Evolutionary conservation across 2,329 filamentous ascomycete species (phyloP), one percentile per base, ranked within the genome.

Genomic region (Lachnellula arida): DNA sequence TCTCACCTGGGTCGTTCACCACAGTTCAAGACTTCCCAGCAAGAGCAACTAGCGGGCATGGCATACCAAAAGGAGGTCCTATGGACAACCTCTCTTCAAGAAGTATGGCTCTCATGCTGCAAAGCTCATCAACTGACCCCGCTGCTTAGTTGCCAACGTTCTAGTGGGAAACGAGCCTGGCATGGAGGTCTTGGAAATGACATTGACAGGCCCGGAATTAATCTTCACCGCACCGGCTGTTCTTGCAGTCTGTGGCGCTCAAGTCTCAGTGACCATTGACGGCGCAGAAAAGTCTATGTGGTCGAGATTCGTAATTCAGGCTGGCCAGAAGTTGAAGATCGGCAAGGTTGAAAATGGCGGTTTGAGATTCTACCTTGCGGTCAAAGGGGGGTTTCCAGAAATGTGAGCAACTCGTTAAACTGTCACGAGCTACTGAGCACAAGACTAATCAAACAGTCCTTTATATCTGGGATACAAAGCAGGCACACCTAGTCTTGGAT

Each of bases 161-260:
- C 72, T 87, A 1, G 82, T 81, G 0, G 82, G 81, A 0, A 86
- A 87, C 52, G 61, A 74, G 0, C 65, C 72, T 0, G 75, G 73
- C 0, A 75, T 70, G 3, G 84, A 84, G 65, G 76, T 74, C 0
- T 68, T 87, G 0, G 84, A 87, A 61, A 81, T 85, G 25, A 86
- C 83, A 0, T 62, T 85, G 15, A 78, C 74, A 14, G 84, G 84
- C 0, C 83, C 84, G 0, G 81, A 84, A 34, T 66, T 87, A 19
- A 71, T 72, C 0, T 86, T 86, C 61, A 67, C 81, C 3, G 74
- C 74, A 2, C 70, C 77, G 14, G 82, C 81, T 1, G 69, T 83
- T 1, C 72, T 86, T 7, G 75, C 83, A 2, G 60, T 86, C 12
- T 81, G 80, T 43, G 84, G 83, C 46, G 79, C 82, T 2, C 69